A percentile compares a stretch with the other conserved stretches of the same genome.
phyloP scores from a whole-genome alignment of 257 asterid species.

The Cruciata laevipes region DNA sequence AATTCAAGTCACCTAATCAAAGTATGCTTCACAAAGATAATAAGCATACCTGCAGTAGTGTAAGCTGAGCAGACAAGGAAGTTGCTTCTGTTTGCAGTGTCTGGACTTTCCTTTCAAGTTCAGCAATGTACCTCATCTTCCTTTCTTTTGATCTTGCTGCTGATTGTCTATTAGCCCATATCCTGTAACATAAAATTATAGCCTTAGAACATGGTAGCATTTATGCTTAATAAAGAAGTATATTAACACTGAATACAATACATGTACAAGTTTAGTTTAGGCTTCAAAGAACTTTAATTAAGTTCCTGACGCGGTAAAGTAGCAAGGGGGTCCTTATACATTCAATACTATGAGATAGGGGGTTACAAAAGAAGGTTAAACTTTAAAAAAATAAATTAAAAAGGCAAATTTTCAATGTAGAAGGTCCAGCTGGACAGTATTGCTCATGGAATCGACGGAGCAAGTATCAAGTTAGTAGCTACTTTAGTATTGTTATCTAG shows the following conservation, averaged over 20 bases:
- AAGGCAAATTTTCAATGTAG: background rate
- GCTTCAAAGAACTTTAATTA: background rate
- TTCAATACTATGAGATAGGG: background rate
- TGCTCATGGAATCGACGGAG: background rate
- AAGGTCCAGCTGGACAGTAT: background rate
- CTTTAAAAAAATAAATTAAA: too few relatives aligned
- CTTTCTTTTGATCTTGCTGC: slow-evolving; percentile 99
- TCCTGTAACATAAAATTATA: slow-evolving; percentile 33
- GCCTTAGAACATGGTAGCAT: background rate
- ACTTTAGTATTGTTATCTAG: too few relatives aligned
- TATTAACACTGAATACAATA: background rate
- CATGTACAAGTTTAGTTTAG: background rate
- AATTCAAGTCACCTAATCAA: background rate
- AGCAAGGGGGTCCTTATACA: background rate
- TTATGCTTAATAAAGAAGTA: background rate
- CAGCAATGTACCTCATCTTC: slow-evolving; percentile 94
- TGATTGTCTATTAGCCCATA: slow-evolving; percentile 99
- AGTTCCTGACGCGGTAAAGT: background rate
- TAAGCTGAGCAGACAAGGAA: slow-evolving; percentile 85
- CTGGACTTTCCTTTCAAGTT: slow-evolving; percentile 96
- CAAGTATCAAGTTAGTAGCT: background rate
- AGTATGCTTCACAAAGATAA: background rate
- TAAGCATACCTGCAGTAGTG: slow-evolving; percentile 68
- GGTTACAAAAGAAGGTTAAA: background rate
- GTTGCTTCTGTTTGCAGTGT: slow-evolving; percentile 95